Base-by-base conservation (phyloP, 23 red algal species). In the Gracilaria domingensis region DNA sequence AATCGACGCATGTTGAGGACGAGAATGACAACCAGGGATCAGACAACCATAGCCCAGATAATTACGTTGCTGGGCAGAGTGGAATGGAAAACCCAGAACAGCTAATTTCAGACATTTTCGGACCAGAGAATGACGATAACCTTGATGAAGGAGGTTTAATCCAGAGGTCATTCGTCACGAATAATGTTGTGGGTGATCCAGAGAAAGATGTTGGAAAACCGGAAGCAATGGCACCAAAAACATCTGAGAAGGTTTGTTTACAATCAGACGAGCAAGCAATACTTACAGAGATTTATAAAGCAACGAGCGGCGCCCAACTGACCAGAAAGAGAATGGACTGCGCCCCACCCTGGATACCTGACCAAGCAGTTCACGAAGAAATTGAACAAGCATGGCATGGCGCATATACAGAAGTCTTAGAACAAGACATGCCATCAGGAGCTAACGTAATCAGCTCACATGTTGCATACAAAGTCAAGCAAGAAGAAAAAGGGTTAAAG, bases 371-470 rank as follows among this genome's bases (percentile, higher is more conserved):
- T 2, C 0, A 69, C 28, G 50, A 79, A 33, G 71, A 89, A 54
- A 39, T 89, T 42, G 48, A 89, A 26, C 20, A n/a, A 33, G 49
- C 38, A 38, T 89, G 73, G 86, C 51, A 75, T 18, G 72, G 69
- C 18, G 86, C 49, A 30, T 89, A 65, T 20, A 51, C 3, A 28
- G 84, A 61, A 38, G 38, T 88, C 5, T 25, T 12, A 17, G 84
- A 88, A 61, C 16, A 24, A 12, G 84, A 88, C 30, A 24, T 88
- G 0, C 39, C 64, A 12, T 23, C 24, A 42, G 7, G 53, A 24
- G 84, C 61, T 12, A 88, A 88, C 73, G 84, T 88, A 33, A 76
- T 88, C 28, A 66, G 84, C 12, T 88, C 84, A 12, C 66, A 88
- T 33, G 48, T 88, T 58, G 48, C 76, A 26, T 88, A 73, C 49